Conservation (phyloP, 1,139 yeast species). For the Lodderomyces oxycetoniae region DNA sequence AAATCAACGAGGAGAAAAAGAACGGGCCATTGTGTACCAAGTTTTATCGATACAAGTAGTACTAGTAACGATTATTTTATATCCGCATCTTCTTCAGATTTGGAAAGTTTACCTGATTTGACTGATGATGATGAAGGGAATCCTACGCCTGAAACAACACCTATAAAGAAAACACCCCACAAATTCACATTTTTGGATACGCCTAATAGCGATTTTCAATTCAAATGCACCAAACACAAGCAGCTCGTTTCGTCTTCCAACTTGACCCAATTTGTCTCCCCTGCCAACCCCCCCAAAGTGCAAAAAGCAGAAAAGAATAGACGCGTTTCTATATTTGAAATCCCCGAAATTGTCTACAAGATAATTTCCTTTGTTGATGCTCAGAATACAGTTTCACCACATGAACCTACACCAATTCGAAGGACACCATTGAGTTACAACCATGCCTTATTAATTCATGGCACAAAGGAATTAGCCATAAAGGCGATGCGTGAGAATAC, state of each 20-base stretch:
- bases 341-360: conserved; percentile 70
- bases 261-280: conserved; percentile 7
- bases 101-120: conserved; percentile 37
- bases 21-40: no score
- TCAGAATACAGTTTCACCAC: conserved; percentile 46
- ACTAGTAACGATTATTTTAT: no score
- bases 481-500: conserved; percentile 47
- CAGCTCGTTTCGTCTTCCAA: no score
- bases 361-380: conserved; percentile 59
- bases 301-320: background rate
- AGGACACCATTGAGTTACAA: conserved; percentile 63
- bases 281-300: conserved; percentile 3
- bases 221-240: no score
- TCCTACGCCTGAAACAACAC: conserved; percentile 26
- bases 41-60: no score
- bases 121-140: conserved; percentile 34
- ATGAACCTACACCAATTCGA: conserved; percentile 54
- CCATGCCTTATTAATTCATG: conserved; percentile 48
- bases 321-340: conserved; percentile 51
- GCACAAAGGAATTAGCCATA: conserved; percentile 48
- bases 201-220: background rate
- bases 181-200: conserved; percentile 9
- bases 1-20: conserved; percentile 4
- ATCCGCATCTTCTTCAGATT: conserved; percentile 22
- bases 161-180: conserved; percentile 15